Conservation (phyloP, 306 rosid species). For the Citrullus mucosospermus region DNA sequence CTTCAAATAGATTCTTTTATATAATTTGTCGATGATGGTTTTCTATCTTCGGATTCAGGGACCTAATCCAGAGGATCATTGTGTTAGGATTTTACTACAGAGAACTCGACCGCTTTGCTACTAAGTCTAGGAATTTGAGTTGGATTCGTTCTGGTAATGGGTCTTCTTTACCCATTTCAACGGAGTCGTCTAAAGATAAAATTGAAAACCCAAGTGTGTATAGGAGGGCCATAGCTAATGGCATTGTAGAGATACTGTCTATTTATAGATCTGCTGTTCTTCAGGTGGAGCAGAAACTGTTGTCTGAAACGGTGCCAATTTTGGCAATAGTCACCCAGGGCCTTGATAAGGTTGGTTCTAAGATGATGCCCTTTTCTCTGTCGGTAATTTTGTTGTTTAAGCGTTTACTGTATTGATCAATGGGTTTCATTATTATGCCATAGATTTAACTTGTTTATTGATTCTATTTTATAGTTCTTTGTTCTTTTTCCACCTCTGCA, state of each 20-base stretch:
- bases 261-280: constrained; percentile 75
- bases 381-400: neutral
- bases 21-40: neutral
- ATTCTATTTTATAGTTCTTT: constrained; percentile 42
- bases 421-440: neutral
- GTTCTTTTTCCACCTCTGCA: constrained; percentile 75
- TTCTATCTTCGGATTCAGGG: constrained; percentile 36
- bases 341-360: constrained; percentile 58
- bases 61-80: constrained; percentile 66
- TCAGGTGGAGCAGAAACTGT: constrained; percentile 72
- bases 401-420: neutral
- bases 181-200: constrained; percentile 18
- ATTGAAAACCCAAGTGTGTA: constrained; percentile 59
- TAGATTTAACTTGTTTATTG: neutral
- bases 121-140: constrained; percentile 67
- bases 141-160: constrained; percentile 68
- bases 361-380: neutral
- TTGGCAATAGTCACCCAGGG: constrained; percentile 86
- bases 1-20: neutral
- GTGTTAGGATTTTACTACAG: constrained; percentile 84
- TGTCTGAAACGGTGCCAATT: constrained; percentile 73
- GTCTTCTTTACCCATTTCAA: constrained; percentile 15
- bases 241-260: constrained; percentile 76
- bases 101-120: constrained; percentile 74
- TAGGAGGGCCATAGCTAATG: constrained; percentile 83